Evolutionary conservation across 495 filamentous ascomycete genomes (phyloP), one percentile per base, ranked within the genome.

Genomic region (Chaetomium tenue): DNA sequence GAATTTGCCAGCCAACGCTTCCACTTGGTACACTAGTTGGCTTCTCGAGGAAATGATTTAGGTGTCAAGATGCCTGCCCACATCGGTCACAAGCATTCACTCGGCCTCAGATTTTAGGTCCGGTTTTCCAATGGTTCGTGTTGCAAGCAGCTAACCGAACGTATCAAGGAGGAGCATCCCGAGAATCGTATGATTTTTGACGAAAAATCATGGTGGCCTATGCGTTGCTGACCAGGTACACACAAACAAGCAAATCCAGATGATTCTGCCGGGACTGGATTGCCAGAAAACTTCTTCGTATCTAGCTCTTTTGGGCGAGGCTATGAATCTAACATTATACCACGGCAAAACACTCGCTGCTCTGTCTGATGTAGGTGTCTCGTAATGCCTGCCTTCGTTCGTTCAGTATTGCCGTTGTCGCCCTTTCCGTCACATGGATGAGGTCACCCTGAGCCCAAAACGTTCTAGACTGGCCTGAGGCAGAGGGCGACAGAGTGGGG

Each of bases 101-200:
- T 56, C 53, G 53, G 53, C 53, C 53, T 39, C 33, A 37, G 28
- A 37, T 56, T 22, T 56, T 33, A 26, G 53, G 18, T 23, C 53
- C 53, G 53, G 26, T 9, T 37, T 37, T 37, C 33, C 33, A n/a
- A 12, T n/a, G 30, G 11, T 8, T 30, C 30, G 30, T 30, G 11
- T n/a, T 33, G 51, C 15, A 44, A 11, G 40, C 11, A 44, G 13
- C 1, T 44, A 16, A 5, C 40, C 16, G 40, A 9, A 16, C 16
- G 40, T 18, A 18, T 44, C 40, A 18, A 44, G 16, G 11, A 54
- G 2, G 13, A n/a, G 44, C 44, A 47, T 5, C n/a, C n/a, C 1
- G 2, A 47, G n/a, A 5, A 47, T 47, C 44, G 44, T 47, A 47
- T n/a, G 44, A 47, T 47, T 37, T 7, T 37, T 37, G 33, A 37